A percentile compares a stretch with the other conserved stretches of the same genome.
Conservation (phyloP, 345 rosid species). For the Camelina neglecta region DNA sequence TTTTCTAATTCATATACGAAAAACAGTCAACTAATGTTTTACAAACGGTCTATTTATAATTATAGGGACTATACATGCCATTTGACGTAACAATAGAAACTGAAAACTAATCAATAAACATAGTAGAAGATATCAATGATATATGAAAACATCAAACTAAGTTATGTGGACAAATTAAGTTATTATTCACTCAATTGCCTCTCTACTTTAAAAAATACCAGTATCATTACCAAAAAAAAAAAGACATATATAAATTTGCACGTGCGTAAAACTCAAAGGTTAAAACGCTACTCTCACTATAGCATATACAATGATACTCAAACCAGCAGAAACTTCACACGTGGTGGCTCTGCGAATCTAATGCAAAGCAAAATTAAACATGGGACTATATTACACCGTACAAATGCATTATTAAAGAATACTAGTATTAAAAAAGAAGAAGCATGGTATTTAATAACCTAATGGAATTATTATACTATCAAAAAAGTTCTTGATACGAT, state of each 20-base stretch:
- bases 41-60: not conserved
- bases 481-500: not conserved
- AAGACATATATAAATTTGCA: not conserved
- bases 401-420: not conserved
- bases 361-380: not conserved
- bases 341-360: constrained; percentile 1
- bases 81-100: too few relatives aligned
- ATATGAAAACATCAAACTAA: not conserved
- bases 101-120: too few relatives aligned
- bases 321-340: not conserved
- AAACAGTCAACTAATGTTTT: not conserved
- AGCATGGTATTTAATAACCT: not conserved
- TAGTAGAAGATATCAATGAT: not conserved
- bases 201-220: too few relatives aligned
- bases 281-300: not conserved
- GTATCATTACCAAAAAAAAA: not conserved
- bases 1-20: not conserved
- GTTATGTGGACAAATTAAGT: not conserved
- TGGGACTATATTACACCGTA: not conserved
- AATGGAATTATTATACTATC: not conserved
- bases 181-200: not conserved
- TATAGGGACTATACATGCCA: not conserved
- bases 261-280: constrained; percentile 14
- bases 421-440: too few relatives aligned
- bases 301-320: not conserved